phyloP scores from a whole-genome alignment of 2,329 filamentous ascomycete species.

The Torrubiellomyces zombiae region DNA sequence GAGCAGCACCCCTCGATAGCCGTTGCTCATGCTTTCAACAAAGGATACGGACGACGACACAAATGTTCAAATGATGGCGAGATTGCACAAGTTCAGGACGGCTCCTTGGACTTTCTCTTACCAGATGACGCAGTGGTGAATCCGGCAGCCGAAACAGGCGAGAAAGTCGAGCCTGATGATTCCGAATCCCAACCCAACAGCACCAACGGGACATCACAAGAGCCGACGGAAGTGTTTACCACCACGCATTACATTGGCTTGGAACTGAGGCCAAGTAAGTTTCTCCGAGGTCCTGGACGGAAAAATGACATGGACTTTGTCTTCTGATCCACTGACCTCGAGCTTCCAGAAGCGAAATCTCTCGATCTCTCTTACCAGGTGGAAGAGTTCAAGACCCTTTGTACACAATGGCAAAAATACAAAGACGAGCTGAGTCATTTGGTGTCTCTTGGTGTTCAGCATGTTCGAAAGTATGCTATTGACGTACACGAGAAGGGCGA shows the following conservation, averaged over 20 bases:
- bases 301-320: not conserved
- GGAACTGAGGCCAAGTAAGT: constrained; percentile 57
- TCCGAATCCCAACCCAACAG: no score
- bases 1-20: constrained; percentile 68
- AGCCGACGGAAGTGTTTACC: constrained; percentile 51
- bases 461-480: constrained; percentile 63
- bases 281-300: not conserved
- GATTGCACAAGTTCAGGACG: constrained; percentile 35
- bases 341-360: constrained; percentile 41
- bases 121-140: constrained; percentile 20
- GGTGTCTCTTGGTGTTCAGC: constrained; percentile 57
- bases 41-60: constrained; percentile 76
- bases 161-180: constrained; percentile 11
- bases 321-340: constrained; percentile 12
- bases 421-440: constrained; percentile 47
- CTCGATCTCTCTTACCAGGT: constrained; percentile 71
- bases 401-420: constrained; percentile 60
- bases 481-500: no score
- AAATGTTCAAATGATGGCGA: constrained; percentile 40
- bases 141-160: not conserved
- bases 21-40: constrained; percentile 80
- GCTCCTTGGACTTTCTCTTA: constrained; percentile 29
- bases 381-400: constrained; percentile 71
- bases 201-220: no score
- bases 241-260: constrained; percentile 91